phyloP scores from a whole-genome alignment of 129 eudicot genomes.

The Helichrysum umbraculigerum region DNA sequence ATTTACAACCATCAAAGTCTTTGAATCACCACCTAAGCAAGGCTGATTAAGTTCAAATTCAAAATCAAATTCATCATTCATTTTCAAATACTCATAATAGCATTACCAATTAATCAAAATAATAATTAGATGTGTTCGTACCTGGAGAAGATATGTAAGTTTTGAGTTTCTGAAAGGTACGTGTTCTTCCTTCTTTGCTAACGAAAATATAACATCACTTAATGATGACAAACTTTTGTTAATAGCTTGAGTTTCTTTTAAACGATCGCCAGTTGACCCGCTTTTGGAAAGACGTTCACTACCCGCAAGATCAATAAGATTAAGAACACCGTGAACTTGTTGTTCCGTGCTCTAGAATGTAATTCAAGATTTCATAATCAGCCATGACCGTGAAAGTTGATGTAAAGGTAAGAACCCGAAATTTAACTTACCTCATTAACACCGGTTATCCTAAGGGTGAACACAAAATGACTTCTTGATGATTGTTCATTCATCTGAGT shows the following conservation, averaged over 20 bases:
- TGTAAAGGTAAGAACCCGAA: neutral
- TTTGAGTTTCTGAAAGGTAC: slow-evolving; percentile 93
- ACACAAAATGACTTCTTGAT: slow-evolving; percentile 97
- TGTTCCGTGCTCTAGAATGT: slow-evolving; percentile 81
- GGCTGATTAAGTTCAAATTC: slow-evolving; percentile 51
- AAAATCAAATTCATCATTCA: slow-evolving; percentile 6
- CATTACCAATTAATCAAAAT: neutral
- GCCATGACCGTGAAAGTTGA: neutral
- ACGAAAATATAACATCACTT: slow-evolving; percentile 89
- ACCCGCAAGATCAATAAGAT: slow-evolving; percentile 96
- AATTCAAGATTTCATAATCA: slow-evolving; percentile 8
- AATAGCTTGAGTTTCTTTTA: slow-evolving; percentile 97
- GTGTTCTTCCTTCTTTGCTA: slow-evolving; percentile 89
- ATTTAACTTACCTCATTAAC: slow-evolving; percentile 61
- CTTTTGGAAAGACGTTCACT: slow-evolving; percentile 99
- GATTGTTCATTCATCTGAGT: slow-evolving; percentile 99
- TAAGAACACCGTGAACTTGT: slow-evolving; percentile 93
- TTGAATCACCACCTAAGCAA: slow-evolving; percentile 96
- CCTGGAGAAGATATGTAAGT: slow-evolving; percentile 99
- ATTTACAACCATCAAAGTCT: slow-evolving; percentile 91
- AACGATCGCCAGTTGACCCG: slow-evolving; percentile 97
- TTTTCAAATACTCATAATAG: neutral
- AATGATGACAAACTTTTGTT: slow-evolving; percentile 89
- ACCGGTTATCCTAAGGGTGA: slow-evolving; percentile 82
- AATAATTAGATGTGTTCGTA: slow-evolving; percentile 25